Conservation (phyloP, 2,329 filamentous ascomycete species). For the Trichoderma guizhouense region DNA sequence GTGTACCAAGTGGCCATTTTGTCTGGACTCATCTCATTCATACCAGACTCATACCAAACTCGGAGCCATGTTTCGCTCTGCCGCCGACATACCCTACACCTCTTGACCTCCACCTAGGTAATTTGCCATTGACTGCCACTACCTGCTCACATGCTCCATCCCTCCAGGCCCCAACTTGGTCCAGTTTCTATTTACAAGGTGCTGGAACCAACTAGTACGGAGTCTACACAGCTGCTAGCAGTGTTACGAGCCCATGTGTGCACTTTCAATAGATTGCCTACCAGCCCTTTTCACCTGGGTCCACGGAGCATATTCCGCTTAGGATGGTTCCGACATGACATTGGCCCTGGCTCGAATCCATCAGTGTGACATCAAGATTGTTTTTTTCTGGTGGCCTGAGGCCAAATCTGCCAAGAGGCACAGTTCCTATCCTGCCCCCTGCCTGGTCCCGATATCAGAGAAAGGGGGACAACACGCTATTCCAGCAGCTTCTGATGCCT, state of each 20-base stretch:
- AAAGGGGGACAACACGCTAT: background rate
- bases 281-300: conserved; percentile 12
- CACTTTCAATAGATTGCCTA: conserved; percentile 12
- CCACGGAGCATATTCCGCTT: conserved; percentile 11
- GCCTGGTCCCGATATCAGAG: background rate
- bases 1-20: background rate
- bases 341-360: conserved; percentile 7
- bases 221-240: background rate
- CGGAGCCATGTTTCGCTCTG: background rate
- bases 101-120: background rate
- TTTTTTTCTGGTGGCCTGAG: background rate
- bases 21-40: background rate
- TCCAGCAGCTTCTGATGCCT: background rate
- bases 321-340: conserved; percentile 2
- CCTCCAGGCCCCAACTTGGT: background rate
- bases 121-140: background rate
- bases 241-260: conserved; percentile 2
- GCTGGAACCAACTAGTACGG: background rate
- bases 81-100: conserved; percentile 4
- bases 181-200: background rate
- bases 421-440: background rate
- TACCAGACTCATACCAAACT: background rate
- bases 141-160: background rate
- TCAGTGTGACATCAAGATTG: conserved; percentile 9
- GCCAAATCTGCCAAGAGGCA: background rate